Conservation (phyloP, 2,329 filamentous ascomycete genomes). For the Pestalotiopsis sp. region DNA sequence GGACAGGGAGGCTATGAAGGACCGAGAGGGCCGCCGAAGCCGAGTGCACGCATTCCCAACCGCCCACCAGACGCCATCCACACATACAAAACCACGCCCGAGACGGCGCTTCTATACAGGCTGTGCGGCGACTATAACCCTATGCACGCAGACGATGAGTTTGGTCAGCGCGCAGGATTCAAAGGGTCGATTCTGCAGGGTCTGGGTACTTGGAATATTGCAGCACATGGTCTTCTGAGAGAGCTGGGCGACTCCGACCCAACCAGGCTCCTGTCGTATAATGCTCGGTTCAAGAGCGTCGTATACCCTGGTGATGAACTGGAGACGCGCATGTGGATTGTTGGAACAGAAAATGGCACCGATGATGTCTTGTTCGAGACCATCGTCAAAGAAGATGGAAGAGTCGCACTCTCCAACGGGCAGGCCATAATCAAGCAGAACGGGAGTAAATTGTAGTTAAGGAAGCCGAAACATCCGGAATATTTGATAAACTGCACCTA, state of each 20-base stretch:
- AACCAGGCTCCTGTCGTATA: conserved; percentile 40
- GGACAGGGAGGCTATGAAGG: conserved; percentile 47
- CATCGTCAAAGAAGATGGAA: conserved; percentile 24
- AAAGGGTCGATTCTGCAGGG: conserved; percentile 48
- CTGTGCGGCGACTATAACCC: conserved; percentile 53
- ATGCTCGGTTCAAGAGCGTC: conserved; percentile 44
- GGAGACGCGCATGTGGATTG: conserved; percentile 44
- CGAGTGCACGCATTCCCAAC: conserved; percentile 27
- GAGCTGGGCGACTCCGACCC: conserved; percentile 42
- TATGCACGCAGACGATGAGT: conserved; percentile 11
- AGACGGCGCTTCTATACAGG: conserved; percentile 42
- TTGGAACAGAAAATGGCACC: conserved; percentile 30
- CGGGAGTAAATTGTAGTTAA: conserved; percentile 25
- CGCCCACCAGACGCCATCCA: conserved; percentile 39
- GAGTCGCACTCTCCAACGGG: conserved; percentile 39
- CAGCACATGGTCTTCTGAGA: conserved; percentile 42
- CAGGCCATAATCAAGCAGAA: conserved; percentile 31
- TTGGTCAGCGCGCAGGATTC: conserved; percentile 37
- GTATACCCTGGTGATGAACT: conserved; percentile 48
- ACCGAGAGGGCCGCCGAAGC: conserved; percentile 38
- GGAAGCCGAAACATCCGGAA: background rate
- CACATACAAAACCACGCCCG: conserved; percentile 37
- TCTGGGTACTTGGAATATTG: conserved; percentile 49
- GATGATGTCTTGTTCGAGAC: conserved; percentile 42
- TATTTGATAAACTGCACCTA: background rate